A percentile compares a stretch with the other conserved stretches of the same genome.
Conservation (phyloP, 441 rosid species). For the Biscutella laevigata region DNA sequence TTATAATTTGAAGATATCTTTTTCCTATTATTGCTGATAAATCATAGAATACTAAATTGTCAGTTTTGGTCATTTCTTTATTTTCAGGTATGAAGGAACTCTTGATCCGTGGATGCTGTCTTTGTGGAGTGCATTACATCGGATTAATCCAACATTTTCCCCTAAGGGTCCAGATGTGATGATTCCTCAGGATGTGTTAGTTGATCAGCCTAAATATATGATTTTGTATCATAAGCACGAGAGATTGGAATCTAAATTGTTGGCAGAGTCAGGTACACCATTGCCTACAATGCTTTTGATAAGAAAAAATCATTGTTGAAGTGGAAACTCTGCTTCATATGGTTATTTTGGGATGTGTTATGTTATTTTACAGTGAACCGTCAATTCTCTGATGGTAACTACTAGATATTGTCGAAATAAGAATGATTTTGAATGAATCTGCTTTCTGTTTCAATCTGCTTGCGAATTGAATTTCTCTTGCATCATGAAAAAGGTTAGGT, state of each 20-base stretch:
- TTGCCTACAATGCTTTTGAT: neutral
- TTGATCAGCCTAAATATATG: slow-evolving; percentile 59
- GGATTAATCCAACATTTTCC: slow-evolving; percentile 49
- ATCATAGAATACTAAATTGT: neutral
- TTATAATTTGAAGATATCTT: neutral
- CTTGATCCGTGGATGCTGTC: slow-evolving; percentile 90
- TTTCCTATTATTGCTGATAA: neutral
- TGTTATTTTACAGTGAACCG: neutral
- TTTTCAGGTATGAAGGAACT: slow-evolving; percentile 77
- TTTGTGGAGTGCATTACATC: slow-evolving; percentile 57
- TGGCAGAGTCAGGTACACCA: slow-evolving; percentile 41
- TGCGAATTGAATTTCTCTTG: neutral
- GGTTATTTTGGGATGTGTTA: neutral
- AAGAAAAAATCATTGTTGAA: neutral
- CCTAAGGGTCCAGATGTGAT: slow-evolving; percentile 59
- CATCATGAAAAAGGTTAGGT: no score
- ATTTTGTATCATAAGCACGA: slow-evolving; percentile 38
- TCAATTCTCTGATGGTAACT: neutral
- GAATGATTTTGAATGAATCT: neutral
- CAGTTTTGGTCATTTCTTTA: slow-evolving; percentile 6
- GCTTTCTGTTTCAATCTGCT: neutral
- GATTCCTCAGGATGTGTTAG: slow-evolving; percentile 34
- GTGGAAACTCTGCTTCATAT: neutral
- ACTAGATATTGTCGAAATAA: slow-evolving; percentile 1
- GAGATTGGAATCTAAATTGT: slow-evolving; percentile 19